A percentile compares a stretch with the other conserved stretches of the same genome.
phyloP scores from a whole-genome alignment of 2,329 filamentous ascomycete species.

The Sarocladium oryzae region DNA sequence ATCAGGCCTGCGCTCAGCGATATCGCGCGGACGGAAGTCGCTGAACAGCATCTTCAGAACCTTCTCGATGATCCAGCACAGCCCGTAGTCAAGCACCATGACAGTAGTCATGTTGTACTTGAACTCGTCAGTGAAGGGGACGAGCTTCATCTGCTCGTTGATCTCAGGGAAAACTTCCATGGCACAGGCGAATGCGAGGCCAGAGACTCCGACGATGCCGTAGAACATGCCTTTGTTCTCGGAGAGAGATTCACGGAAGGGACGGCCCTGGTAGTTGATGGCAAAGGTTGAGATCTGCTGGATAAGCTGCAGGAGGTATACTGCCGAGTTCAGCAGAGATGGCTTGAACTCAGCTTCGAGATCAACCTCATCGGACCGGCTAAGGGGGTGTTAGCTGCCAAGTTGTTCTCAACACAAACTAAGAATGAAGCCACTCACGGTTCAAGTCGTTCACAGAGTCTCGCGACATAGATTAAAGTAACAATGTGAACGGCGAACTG shows the following conservation, averaged over 20 bases:
- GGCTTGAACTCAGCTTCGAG: conserved; percentile 92
- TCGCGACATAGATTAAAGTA: conserved; percentile 89
- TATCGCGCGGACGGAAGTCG: conserved; percentile 90
- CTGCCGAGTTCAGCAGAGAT: conserved; percentile 89
- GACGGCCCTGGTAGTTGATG: conserved; percentile 98
- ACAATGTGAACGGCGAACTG: conserved; percentile 95
- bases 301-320: conserved; percentile 95
- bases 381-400: conserved; percentile 25
- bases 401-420: background rate
- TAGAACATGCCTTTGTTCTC: conserved; percentile 99
- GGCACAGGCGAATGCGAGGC: conserved; percentile 86
- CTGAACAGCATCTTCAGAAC: conserved; percentile 79
- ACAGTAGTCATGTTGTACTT: conserved; percentile 75
- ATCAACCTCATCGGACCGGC: conserved; percentile 59
- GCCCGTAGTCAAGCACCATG: conserved; percentile 83
- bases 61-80: conserved; percentile 84
- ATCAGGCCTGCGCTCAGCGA: conserved; percentile 78
- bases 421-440: conserved; percentile 62
- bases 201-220: conserved; percentile 84
- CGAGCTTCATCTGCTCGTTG: conserved; percentile 86
- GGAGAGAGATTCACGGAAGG: conserved; percentile 90
- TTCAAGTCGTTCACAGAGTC: conserved; percentile 77
- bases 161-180: conserved; percentile 94
- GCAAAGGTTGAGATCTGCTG: conserved; percentile 99
- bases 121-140: conserved; percentile 85